A percentile compares a stretch with the other conserved stretches of the same genome.
These are phyloP conservation scores for Sicyos baderoa DNA, from an alignment of 306 rosid genomes.

Conservation along the genomic window DNA sequence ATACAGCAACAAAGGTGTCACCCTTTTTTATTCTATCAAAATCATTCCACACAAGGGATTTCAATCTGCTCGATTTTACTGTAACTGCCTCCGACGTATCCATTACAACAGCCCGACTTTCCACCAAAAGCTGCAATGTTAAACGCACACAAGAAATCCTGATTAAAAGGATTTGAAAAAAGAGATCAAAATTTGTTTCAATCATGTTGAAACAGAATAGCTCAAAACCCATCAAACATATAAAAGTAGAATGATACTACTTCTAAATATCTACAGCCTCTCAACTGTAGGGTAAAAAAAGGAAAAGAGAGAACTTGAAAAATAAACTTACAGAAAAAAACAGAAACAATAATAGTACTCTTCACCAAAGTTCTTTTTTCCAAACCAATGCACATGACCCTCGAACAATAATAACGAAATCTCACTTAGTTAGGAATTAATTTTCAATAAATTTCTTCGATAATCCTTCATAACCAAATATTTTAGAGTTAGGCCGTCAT, in stretches of 20 bases:
- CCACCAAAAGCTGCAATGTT: conserved; percentile 30
- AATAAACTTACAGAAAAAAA: neutral
- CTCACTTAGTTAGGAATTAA: neutral
- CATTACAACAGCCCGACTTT: conserved; percentile 49
- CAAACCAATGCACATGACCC: conserved; percentile 2
- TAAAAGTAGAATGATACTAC: neutral
- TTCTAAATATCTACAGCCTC: conserved; percentile 5
- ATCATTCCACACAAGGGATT: conserved; percentile 97
- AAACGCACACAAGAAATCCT: conserved; percentile 11
- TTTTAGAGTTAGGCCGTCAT: too few species aligned
- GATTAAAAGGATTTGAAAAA: neutral
- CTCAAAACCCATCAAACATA: conserved; percentile 1
- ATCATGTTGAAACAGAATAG: neutral
- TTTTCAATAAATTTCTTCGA: too few species aligned
- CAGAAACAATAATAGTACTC: neutral
- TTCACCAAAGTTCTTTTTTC: neutral
- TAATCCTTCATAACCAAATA: too few species aligned
- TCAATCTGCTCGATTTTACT: conserved; percentile 80
- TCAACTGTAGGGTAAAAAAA: neutral
- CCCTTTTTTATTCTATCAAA: conserved; percentile 93
- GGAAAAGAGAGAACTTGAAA: neutral
- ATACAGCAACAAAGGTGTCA: conserved; percentile 78
- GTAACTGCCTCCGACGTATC: conserved; percentile 85
- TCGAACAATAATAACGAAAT: conserved; percentile 5
- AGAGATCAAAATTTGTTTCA: neutral